Percentiles rank a stretch among this genome's conserved stretches.
phyloP scores from a whole-genome alignment of 2,329 filamentous ascomycete genomes.

The Fusarium haematococcum region DNA sequence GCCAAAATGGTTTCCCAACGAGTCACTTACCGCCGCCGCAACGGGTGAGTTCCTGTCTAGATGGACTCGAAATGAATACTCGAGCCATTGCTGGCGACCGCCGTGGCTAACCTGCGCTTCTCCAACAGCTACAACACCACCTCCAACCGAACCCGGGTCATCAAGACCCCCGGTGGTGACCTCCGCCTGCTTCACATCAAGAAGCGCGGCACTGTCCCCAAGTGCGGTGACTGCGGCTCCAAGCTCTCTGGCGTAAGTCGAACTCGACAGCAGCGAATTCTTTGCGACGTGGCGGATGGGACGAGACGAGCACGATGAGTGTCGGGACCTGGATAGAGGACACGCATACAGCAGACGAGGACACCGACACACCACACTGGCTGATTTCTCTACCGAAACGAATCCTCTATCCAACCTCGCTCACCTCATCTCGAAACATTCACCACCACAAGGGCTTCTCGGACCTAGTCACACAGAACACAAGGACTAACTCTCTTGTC shows the following conservation, averaged over 20 bases:
- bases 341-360: not conserved
- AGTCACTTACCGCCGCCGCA: slow-evolving; percentile 80
- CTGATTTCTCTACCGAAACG: not conserved
- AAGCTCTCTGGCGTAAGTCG: slow-evolving; percentile 97
- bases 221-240: slow-evolving; percentile 98
- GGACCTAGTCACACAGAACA: not conserved
- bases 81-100: slow-evolving; percentile 23
- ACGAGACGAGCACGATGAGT: slow-evolving; percentile 20
- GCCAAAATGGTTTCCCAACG: slow-evolving; percentile 70
- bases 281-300: slow-evolving; percentile 28
- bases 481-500: slow-evolving; percentile 28
- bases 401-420: not conserved
- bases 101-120: slow-evolving; percentile 40
- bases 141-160: slow-evolving; percentile 95
- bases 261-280: slow-evolving; percentile 28
- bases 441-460: slow-evolving; percentile 10
- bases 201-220: slow-evolving; percentile 98
- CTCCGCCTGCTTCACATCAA: slow-evolving; percentile 98
- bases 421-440: slow-evolving; percentile 7
- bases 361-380: not conserved
- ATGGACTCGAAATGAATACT: slow-evolving; percentile 31
- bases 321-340: slow-evolving; percentile 5
- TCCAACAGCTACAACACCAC: slow-evolving; percentile 90
- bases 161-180: slow-evolving; percentile 97
- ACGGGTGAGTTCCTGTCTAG: slow-evolving; percentile 72